Evolutionary conservation across 371 early-diverging fungal genomes (phyloP), one percentile per base, ranked within the genome.

Genomic region (Mucor indicus): DNA sequence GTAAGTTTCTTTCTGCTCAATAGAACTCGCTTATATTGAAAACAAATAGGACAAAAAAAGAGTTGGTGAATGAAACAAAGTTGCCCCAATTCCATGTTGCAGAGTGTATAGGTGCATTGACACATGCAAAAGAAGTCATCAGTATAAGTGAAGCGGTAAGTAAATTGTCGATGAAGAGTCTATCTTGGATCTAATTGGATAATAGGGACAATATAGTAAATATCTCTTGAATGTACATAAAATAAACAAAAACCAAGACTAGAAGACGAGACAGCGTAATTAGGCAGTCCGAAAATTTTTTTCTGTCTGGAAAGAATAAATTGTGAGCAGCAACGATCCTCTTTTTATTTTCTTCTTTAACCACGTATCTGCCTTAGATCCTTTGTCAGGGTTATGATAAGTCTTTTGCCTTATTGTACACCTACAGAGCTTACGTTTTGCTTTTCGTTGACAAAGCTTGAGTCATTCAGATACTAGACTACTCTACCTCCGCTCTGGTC

Each of bases 401-500:
- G 27, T 50, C 21, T 39, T 37, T 40, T 33, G 20, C 38, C 38
- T 25, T 38, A 11, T n/a, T n/a, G n/a, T n/a, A n/a, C n/a, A 32
- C 40, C 52, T 50, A 55, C 20, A 47, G 43, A 63, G 64, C 64
- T 44, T 61, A 48, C 43, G 47, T 44, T 55, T 53, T 54, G 61
- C 53, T 55, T 38, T 57, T 53, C 53, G 52, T 69, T 69, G 69
- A 69, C 62, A 69, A 62, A 69, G 69, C 69, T 56, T 69, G 69
- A 69, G 69, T 69, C 69, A 69, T 69, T 53, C 65, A 64, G 69
- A 64, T 60, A 69, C 65, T 44, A 69, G 69, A 69, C 50, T 39
- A 54, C 20, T 69, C 58, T 69, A 69, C 69, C 69, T 69, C 69
- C 69, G 64, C 47, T 37, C 29, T 41, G 69, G 42, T 69, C 69